A percentile compares a stretch with the other conserved stretches of the same genome.
Evolutionary conservation across 2,329 filamentous ascomycete species (phyloP).

Genomic region (Keithomyces neogunnii): DNA sequence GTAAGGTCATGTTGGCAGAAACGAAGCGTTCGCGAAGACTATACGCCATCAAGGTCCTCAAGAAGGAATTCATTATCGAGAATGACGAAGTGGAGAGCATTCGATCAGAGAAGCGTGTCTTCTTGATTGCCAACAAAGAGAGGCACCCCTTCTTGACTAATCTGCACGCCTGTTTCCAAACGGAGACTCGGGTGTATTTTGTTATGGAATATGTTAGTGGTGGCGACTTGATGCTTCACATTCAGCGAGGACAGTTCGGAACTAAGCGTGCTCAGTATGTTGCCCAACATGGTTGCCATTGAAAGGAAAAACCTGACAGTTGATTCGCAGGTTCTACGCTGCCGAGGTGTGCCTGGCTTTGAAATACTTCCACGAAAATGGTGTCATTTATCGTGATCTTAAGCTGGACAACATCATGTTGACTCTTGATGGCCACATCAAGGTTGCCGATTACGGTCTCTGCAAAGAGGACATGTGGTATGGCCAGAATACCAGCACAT

Average conservation of each 20-base stretch:
- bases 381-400: slow-evolving; percentile 95
- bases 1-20: slow-evolving; percentile 98
- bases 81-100: slow-evolving; percentile 99
- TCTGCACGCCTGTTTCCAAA: slow-evolving; percentile 97
- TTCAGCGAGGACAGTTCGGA: slow-evolving; percentile 92
- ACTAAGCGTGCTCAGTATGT: slow-evolving; percentile 90
- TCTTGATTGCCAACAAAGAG: slow-evolving; percentile 94
- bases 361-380: slow-evolving; percentile 99
- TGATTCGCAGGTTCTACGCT: slow-evolving; percentile 71
- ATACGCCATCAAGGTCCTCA: slow-evolving; percentile 97
- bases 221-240: slow-evolving; percentile 98
- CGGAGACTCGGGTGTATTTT: slow-evolving; percentile 95
- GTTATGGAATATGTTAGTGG: slow-evolving; percentile 99
- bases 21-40: slow-evolving; percentile 87
- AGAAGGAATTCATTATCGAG: slow-evolving; percentile 99
- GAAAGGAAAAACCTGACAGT: not conserved
- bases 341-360: slow-evolving; percentile 93
- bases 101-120: slow-evolving; percentile 93
- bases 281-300: not conserved
- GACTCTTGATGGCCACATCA: slow-evolving; percentile 93
- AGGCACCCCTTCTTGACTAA: slow-evolving; percentile 92
- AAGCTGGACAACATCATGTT: slow-evolving; percentile 91
- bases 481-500: slow-evolving; percentile 90
- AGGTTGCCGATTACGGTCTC: slow-evolving; percentile 96
- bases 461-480: slow-evolving; percentile 99